These are phyloP conservation scores for Melampsora allii-populina DNA, from an alignment of 1,284 basidiomycete species.

Conservation along the genomic window DNA sequence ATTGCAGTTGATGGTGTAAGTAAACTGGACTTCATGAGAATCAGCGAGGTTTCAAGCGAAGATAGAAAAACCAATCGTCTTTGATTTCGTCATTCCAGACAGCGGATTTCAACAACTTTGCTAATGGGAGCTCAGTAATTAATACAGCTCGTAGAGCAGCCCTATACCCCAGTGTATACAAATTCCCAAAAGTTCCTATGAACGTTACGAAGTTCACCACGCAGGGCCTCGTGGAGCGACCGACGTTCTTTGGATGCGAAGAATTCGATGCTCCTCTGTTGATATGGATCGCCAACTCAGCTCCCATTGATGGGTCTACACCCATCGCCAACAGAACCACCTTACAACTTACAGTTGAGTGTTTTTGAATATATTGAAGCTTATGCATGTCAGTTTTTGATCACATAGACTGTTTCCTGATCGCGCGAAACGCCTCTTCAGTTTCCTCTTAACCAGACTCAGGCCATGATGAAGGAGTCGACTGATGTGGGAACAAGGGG, in stretches of 20 bases:
- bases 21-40: not conserved
- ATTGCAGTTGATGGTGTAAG: slow-evolving; percentile 41
- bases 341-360: slow-evolving; percentile 32
- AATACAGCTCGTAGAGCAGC: slow-evolving; percentile 17
- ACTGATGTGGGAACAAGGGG: slow-evolving; percentile 12
- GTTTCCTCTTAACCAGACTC: slow-evolving; percentile 15
- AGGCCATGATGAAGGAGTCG: slow-evolving; percentile 29
- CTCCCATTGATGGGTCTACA: slow-evolving; percentile 23
- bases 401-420: not conserved
- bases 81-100: not conserved
- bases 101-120: slow-evolving; percentile 23
- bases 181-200: slow-evolving; percentile 37
- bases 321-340: slow-evolving; percentile 24
- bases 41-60: too few relatives aligned
- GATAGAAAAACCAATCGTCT: not conserved
- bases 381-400: not conserved
- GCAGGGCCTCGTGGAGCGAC: slow-evolving; percentile 20
- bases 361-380: not conserved
- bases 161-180: slow-evolving; percentile 10
- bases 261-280: slow-evolving; percentile 23
- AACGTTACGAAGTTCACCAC: slow-evolving; percentile 25
- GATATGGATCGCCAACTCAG: slow-evolving; percentile 40
- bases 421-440: not conserved
- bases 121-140: slow-evolving; percentile 37
- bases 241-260: slow-evolving; percentile 40